Base-by-base conservation (phyloP, 805 yeast species). In the Kodamaea jinghongensis region DNA sequence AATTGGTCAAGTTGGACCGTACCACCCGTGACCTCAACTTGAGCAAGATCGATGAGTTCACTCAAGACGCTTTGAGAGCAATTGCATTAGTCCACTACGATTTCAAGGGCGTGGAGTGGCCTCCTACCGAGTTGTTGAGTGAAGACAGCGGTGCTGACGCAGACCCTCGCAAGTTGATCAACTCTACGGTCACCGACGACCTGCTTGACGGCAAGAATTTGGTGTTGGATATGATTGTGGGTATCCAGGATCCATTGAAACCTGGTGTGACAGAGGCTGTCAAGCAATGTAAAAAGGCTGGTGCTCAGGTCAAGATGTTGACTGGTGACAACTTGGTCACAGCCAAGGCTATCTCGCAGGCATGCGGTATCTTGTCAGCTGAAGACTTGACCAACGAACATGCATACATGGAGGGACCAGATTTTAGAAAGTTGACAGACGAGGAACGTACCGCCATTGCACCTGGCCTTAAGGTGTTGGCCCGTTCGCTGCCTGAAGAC, bases 401-500 rank as follows among this genome's bases (percentile, higher is more conserved):
- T 27, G 71, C 83, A 11, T 85, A 81, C 42, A 86, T 93, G 89
- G 98, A 93, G 59, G 99, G 99, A 6, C 97, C 98, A 1, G 71
- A 58, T 4, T 93, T 93, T 67, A 73, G 99, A 43, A 76, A 78
- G 47, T 68, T 93, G 44, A 52, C 77, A 8, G 70, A 71, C 2
- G 62, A 59, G 5, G 81, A 86, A 56, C 71, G 91, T 50, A 56
- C 63, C 10, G 60, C 63, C 14, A 62, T 84, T 31, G 83, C 82
- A n/a, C 96, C 96, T 4, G 71, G 75, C 28, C 67, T 93, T 41
- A 77, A 81, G 52, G 96, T 93, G 2, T 67, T 93, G 51, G 99
- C 98, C 1, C 76, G 99, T 55, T 88, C 96, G 1, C 83, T 95
- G 9, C 99, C 99, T 2, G 96, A 91, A 49, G 99, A 93, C 65